Percentiles rank a stretch among this genome's conserved stretches.
These are phyloP conservation scores for Rosa persica DNA, from an alignment of 306 rosid species.

Conservation along the genomic window DNA sequence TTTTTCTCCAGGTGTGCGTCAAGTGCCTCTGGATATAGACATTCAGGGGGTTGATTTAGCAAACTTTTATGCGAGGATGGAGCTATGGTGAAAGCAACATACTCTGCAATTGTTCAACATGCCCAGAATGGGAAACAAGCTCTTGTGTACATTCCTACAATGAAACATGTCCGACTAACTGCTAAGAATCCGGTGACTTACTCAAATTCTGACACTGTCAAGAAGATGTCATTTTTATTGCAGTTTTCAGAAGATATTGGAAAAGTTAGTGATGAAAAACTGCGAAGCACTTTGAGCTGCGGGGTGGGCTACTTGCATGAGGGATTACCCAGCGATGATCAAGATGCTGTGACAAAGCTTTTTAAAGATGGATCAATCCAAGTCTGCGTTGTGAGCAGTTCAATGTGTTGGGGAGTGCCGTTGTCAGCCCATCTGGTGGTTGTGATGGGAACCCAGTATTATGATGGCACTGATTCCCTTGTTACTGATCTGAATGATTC, in stretches of 20 bases:
- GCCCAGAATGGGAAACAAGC: constrained; percentile 84
- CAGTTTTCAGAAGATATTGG: constrained; percentile 51
- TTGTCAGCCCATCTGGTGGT: constrained; percentile 90
- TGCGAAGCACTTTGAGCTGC: constrained; percentile 66
- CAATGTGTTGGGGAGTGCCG: constrained; percentile 91
- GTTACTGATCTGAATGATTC: constrained; percentile 87
- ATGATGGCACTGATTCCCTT: constrained; percentile 90
- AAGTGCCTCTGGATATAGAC: constrained; percentile 86
- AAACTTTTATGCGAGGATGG: constrained; percentile 93
- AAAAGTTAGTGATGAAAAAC: constrained; percentile 67
- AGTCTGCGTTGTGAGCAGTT: constrained; percentile 89
- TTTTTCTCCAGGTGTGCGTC: constrained; percentile 87
- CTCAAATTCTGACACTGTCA: constrained; percentile 61
- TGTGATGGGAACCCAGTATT: constrained; percentile 93
- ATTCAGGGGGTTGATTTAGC: constrained; percentile 86
- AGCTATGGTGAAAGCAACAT: constrained; percentile 90
- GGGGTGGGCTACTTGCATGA: constrained; percentile 96
- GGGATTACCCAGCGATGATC: constrained; percentile 73
- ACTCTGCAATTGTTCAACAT: constrained; percentile 78
- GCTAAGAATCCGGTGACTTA: constrained; percentile 77
- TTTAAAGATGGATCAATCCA: constrained; percentile 88
- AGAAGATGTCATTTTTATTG: constrained; percentile 58
- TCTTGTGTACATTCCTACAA: constrained; percentile 81
- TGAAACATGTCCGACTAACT: constrained; percentile 75
- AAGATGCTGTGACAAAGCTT: constrained; percentile 64